Percentiles rank a stretch among this genome's conserved stretches.
These are phyloP conservation scores for Saccharomycopsis hybrid DNA, from an alignment of 1,139 yeast genomes.

Conservation along the genomic window DNA sequence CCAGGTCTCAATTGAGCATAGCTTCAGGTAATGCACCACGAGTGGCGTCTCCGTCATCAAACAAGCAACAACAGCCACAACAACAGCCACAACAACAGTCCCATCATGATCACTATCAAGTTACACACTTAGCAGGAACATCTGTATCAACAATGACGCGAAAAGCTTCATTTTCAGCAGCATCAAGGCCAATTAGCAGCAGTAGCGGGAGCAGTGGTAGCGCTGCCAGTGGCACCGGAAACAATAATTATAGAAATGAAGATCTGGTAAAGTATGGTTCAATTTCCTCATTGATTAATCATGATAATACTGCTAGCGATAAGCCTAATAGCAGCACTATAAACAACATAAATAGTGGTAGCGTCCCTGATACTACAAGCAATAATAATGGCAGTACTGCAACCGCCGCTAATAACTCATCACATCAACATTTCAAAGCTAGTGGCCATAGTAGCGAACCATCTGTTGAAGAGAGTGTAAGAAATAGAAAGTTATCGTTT, in stretches of 20 bases:
- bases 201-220: background rate
- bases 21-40: background rate
- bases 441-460: too few species aligned
- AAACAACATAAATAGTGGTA: too few species aligned
- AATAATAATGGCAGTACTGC: background rate
- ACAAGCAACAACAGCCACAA: background rate
- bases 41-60: background rate
- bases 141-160: too few species aligned
- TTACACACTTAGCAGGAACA: too few species aligned
- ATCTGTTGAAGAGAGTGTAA: background rate
- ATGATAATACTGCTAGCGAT: slow-evolving; percentile 2
- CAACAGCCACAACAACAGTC: background rate
- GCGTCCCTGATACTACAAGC: too few species aligned
- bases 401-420: background rate
- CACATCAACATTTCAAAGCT: background rate
- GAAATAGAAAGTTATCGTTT: background rate
- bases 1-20: background rate
- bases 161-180: too few species aligned
- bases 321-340: too few species aligned
- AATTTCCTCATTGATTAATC: slow-evolving; percentile 9
- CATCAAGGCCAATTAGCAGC: too few species aligned
- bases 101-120: too few species aligned
- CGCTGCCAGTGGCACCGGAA: background rate
- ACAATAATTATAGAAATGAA: background rate
- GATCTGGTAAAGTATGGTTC: slow-evolving; percentile 1